Evolutionary conservation across 129 eudicot genomes (phyloP).

Genomic region (Cynara cardunculus): DNA sequence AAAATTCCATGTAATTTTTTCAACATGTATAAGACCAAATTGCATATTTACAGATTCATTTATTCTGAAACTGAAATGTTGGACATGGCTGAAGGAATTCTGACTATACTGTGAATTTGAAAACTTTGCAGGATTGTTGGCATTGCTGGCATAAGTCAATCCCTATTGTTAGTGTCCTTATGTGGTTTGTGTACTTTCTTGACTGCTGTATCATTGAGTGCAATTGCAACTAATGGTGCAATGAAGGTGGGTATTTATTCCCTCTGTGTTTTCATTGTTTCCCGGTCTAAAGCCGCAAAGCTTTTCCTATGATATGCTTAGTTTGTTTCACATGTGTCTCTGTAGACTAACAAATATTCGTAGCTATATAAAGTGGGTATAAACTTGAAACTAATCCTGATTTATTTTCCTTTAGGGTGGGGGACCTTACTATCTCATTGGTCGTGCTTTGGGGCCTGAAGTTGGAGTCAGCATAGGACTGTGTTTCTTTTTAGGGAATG

Average conservation of each 20-base stretch:
- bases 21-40: not conserved
- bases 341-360: not conserved
- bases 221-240: slow-evolving; percentile 95
- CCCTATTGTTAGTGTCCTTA: slow-evolving; percentile 61
- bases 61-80: not conserved
- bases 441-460: slow-evolving; percentile 89
- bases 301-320: not conserved
- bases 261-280: not conserved
- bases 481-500: slow-evolving; percentile 83
- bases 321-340: not conserved
- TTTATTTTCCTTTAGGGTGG: slow-evolving; percentile 53
- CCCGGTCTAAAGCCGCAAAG: not conserved
- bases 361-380: not conserved
- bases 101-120: not conserved
- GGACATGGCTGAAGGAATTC: not conserved
- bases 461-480: slow-evolving; percentile 95
- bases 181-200: slow-evolving; percentile 83
- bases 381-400: not conserved
- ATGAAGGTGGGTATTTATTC: slow-evolving; percentile 66
- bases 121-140: slow-evolving; percentile 75
- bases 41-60: not conserved
- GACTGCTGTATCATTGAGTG: slow-evolving; percentile 86
- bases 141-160: slow-evolving; percentile 73
- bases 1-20: not conserved
- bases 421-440: slow-evolving; percentile 88